Evolutionary conservation across 2,329 filamentous ascomycete species (phyloP).

Genomic region (Alternaria gaisen): DNA sequence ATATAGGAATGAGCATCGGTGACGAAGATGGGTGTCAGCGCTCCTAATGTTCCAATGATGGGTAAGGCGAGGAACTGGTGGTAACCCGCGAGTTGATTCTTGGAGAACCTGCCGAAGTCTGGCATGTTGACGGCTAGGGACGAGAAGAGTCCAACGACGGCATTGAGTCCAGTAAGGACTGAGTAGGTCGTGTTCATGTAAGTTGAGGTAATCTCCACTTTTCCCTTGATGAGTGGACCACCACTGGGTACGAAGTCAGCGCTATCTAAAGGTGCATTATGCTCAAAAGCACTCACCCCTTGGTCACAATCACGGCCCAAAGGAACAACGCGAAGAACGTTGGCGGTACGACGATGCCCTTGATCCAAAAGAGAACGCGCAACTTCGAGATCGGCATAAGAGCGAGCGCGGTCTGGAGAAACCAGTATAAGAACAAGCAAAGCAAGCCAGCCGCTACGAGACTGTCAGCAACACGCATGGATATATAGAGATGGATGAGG

Average conservation of each 20-base stretch:
- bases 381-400: constrained; percentile 57
- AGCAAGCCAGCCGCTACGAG: constrained; percentile 57
- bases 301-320: constrained; percentile 55
- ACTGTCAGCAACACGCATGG: neutral
- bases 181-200: constrained; percentile 58
- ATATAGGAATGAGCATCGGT: constrained; percentile 57
- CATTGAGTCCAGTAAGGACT: constrained; percentile 56
- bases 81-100: constrained; percentile 52
- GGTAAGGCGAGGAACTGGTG: constrained; percentile 60
- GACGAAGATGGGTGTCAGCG: constrained; percentile 59
- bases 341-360: constrained; percentile 55
- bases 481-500: accelerated
- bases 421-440: constrained; percentile 63
- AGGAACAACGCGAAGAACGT: constrained; percentile 57
- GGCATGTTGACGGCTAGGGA: constrained; percentile 57
- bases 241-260: constrained; percentile 28
- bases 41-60: constrained; percentile 58
- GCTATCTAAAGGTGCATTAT: neutral
- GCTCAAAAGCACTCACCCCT: constrained; percentile 35
- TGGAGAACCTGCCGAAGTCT: constrained; percentile 56
- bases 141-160: constrained; percentile 60
- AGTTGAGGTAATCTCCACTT: constrained; percentile 45
- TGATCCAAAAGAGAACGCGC: constrained; percentile 56
- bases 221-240: constrained; percentile 53
- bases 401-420: constrained; percentile 56